Percentiles rank a stretch among this genome's conserved stretches.
Evolutionary conservation across 306 rosid genomes (phyloP).

Genomic region (Trifolium fragiferum): DNA sequence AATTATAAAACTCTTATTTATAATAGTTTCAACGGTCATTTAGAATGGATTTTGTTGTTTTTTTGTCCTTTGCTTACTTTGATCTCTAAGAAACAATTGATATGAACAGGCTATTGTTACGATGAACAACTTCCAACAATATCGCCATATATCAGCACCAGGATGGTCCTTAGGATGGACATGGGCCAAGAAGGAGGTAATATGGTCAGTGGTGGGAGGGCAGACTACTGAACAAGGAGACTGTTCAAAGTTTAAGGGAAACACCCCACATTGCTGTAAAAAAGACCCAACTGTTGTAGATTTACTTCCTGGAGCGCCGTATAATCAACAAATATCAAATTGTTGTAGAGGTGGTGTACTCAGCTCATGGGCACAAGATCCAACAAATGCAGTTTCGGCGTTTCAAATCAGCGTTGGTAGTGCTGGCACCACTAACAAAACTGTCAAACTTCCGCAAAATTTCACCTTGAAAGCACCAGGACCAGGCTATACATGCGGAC

Average conservation of each 20-base stretch:
- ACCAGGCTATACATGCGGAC: slow-evolving; percentile 88
- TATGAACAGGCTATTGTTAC: slow-evolving; percentile 72
- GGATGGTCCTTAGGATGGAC: slow-evolving; percentile 89
- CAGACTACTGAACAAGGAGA: slow-evolving; percentile 92
- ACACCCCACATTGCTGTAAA: slow-evolving; percentile 75
- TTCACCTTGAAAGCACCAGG: slow-evolving; percentile 83
- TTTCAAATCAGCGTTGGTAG: slow-evolving; percentile 85
- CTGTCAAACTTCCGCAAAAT: slow-evolving; percentile 68
- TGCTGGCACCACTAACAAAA: slow-evolving; percentile 71
- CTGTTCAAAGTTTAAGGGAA: slow-evolving; percentile 70
- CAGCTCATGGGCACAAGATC: slow-evolving; percentile 79
- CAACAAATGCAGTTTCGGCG: slow-evolving; percentile 59
- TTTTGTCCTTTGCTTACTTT: slow-evolving; percentile 14
- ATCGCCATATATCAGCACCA: slow-evolving; percentile 76
- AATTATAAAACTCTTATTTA: too few species aligned
- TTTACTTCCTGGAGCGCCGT: slow-evolving; percentile 82
- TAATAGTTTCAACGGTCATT: slow-evolving; percentile 11
- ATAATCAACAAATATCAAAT: slow-evolving; percentile 77
- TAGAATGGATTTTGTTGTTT: slow-evolving; percentile 30
- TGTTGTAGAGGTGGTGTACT: slow-evolving; percentile 95
- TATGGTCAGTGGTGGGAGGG: slow-evolving; percentile 81
- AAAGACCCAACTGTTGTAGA: slow-evolving; percentile 75
- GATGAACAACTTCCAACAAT: slow-evolving; percentile 79
- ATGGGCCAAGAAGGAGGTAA: slow-evolving; percentile 89
- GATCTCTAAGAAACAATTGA: slow-evolving; percentile 37